Base-by-base conservation (phyloP, 257 asterid genomes). In the Lavandula angustifolia region DNA sequence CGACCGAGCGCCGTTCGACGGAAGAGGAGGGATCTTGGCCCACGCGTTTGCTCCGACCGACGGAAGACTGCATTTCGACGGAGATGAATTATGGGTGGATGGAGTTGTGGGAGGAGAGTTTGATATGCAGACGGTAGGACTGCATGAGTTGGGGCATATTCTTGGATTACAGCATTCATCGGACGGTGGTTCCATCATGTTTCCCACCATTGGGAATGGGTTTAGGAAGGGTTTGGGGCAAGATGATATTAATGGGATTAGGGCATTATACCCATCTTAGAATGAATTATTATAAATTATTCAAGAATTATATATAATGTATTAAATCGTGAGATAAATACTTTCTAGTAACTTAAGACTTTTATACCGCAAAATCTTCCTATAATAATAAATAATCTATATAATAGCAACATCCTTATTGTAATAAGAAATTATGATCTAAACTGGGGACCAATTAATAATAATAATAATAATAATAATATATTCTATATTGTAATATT, bases 91-190 rank as follows among this genome's bases (percentile, higher is more conserved):
- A 35, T 77, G 80, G 80, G 60, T 70, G 0, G 10, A 61, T 35
- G 75, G 78, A 7, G 78, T 48, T n/a, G 52, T 3, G 5, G 14
- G 22, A 0, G 76, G 72, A 9, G 10, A 49, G 9, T 22, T 62
- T 10, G 80, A 76, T 60, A 3, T 77, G 42, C 56, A 58, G 44
- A 54, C 80, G 0, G 63, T 76, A 3, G 80, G 67, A 22, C 40
- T 80, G 70, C 85, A 80, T 70, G 82, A 76, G 31, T 4, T 80
- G 13, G 82, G 85, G 0, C 78, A 74, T 48, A 1, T 61, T 43
- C 68, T 74, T 9, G 79, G 79, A 4, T 53, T 74, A 1, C 51
- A n/a, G 1, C 79, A 74, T 34, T 13, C 64, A 8, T 0, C 13
- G 5, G 75, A 62, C 40, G 47, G 4, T 5, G 44, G 33, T n/a